Conservation (phyloP, 2,329 filamentous ascomycete genomes). For the Aspergillus melleus region DNA sequence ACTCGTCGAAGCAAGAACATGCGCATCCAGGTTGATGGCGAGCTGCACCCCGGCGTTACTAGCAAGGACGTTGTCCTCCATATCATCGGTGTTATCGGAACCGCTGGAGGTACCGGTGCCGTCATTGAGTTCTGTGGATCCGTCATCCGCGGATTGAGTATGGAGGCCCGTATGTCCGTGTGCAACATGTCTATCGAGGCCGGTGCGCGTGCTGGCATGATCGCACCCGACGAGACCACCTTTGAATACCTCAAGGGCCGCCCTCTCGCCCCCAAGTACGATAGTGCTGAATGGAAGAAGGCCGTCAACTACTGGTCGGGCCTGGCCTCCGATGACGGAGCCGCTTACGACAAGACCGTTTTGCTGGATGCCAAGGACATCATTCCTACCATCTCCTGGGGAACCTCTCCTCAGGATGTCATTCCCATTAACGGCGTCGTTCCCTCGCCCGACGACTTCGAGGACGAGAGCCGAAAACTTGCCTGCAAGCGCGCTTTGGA, state of each 20-base stretch:
- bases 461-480: constrained; percentile 75
- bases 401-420: constrained; percentile 93
- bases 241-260: constrained; percentile 93
- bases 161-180: constrained; percentile 98
- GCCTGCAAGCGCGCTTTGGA: constrained; percentile 80
- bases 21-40: constrained; percentile 91
- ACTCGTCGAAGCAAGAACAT: constrained; percentile 98
- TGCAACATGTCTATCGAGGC: constrained; percentile 99
- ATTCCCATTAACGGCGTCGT: constrained; percentile 91
- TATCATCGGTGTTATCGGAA: constrained; percentile 90
- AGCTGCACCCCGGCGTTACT: constrained; percentile 85
- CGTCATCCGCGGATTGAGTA: constrained; percentile 82
- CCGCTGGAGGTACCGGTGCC: constrained; percentile 87
- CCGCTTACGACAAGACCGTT: constrained; percentile 86
- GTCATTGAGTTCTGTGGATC: constrained; percentile 98
- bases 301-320: constrained; percentile 85
- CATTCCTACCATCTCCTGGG: constrained; percentile 91
- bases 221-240: constrained; percentile 89
- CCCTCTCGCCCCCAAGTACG: constrained; percentile 81
- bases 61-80: constrained; percentile 95
- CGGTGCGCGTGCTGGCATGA: constrained; percentile 93
- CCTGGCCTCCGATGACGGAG: constrained; percentile 80
- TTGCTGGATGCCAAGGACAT: constrained; percentile 93
- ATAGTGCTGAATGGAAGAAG: constrained; percentile 85
- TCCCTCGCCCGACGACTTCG: constrained; percentile 84